phyloP scores from a whole-genome alignment of 768 basidiomycete species.

The Mycena latifolia region DNA sequence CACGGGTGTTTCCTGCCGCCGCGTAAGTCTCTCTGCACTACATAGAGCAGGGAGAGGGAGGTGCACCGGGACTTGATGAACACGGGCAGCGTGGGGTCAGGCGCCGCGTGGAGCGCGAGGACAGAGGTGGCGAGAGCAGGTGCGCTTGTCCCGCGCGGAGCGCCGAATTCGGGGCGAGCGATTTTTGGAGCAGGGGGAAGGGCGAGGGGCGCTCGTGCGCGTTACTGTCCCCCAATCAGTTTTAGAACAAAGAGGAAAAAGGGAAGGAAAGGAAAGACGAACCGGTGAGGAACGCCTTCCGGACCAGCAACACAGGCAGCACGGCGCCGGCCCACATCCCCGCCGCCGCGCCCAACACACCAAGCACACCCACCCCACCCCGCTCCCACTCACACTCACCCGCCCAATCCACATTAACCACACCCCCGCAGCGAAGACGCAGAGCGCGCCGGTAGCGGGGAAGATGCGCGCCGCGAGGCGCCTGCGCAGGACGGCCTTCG shows the following conservation, averaged over 20 bases:
- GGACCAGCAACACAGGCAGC: constrained; percentile 67
- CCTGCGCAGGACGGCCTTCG: too few species aligned
- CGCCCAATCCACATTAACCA: too few species aligned
- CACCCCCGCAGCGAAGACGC: too few species aligned
- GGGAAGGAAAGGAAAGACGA: constrained; percentile 40
- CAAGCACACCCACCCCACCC: too few species aligned
- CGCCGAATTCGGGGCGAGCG: constrained; percentile 21
- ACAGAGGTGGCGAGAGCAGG: constrained; percentile 53
- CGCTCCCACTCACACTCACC: too few species aligned
- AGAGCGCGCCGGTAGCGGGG: too few species aligned
- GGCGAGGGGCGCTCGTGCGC: constrained; percentile 29
- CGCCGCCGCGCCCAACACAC: constrained; percentile 44
- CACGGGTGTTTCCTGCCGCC: constrained; percentile 75
- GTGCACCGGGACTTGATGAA: constrained; percentile 79
- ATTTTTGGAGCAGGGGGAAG: constrained; percentile 24
- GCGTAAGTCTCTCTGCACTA: constrained; percentile 1
- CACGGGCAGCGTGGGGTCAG: constrained; percentile 61
- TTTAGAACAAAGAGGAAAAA: too few species aligned
- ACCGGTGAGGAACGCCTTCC: constrained; percentile 74
- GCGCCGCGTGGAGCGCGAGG: constrained; percentile 56
- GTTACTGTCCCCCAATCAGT: constrained; percentile 12
- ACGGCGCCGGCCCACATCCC: constrained; percentile 63
- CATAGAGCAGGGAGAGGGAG: background rate
- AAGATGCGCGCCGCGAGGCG: too few species aligned
- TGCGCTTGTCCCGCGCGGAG: constrained; percentile 18